These are phyloP conservation scores for Colletotrichum sp. DNA, from an alignment of 2,329 filamentous ascomycete genomes.

Conservation along the genomic window DNA sequence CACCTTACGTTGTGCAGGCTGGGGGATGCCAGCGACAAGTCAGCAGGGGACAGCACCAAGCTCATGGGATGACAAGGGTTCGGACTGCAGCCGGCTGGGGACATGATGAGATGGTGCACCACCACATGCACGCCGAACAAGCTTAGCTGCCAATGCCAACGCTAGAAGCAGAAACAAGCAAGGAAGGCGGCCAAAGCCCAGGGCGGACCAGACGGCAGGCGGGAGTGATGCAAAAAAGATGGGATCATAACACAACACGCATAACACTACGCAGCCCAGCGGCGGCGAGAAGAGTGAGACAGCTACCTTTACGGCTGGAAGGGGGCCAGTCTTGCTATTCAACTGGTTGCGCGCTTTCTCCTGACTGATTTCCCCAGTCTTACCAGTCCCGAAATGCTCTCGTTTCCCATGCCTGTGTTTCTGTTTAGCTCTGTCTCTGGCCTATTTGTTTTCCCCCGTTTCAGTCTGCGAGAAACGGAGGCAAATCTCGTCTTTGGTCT, in stretches of 20 bases:
- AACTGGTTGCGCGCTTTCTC: slow-evolving; percentile 7
- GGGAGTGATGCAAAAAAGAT: not conserved
- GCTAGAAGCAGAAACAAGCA: slow-evolving; percentile 19
- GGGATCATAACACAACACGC: slow-evolving; percentile 3
- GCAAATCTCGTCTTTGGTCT: not conserved
- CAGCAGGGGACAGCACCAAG: slow-evolving; percentile 7
- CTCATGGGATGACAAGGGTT: slow-evolving; percentile 15
- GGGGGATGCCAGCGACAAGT: slow-evolving; percentile 8
- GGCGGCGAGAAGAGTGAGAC: not conserved
- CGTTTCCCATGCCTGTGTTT: not conserved
- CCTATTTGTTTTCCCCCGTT: not conserved
- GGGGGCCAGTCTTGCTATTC: not conserved
- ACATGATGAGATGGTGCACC: not conserved
- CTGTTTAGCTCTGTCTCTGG: not conserved
- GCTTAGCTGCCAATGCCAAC: slow-evolving; percentile 4
- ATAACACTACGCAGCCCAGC: not conserved
- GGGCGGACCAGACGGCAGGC: not conserved
- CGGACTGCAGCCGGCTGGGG: not conserved
- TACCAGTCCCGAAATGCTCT: slow-evolving; percentile 10
- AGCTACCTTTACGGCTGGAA: not conserved
- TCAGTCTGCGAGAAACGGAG: not conserved
- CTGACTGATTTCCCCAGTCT: slow-evolving; percentile 9
- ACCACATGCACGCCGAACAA: slow-evolving; percentile 4
- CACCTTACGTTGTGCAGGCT: not conserved
- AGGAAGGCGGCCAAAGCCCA: slow-evolving; percentile 2